Percentiles rank a stretch among this genome's conserved stretches.
phyloP scores from a whole-genome alignment of 2,329 filamentous ascomycete genomes.

The Apiospora rasikravindrae region DNA sequence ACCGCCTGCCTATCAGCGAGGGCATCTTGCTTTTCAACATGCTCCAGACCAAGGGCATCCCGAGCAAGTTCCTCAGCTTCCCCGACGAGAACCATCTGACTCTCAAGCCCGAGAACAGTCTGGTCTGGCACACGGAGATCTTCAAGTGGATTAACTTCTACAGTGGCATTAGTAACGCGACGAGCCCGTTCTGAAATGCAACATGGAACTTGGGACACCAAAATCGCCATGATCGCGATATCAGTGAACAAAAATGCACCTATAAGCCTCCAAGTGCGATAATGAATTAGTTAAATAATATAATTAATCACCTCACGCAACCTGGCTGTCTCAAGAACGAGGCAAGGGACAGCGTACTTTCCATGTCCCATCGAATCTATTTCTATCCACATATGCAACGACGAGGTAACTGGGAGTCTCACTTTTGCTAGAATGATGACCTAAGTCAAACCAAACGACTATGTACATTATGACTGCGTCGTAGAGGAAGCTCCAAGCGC shows the following conservation, averaged over 20 bases:
- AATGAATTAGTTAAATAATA: not conserved
- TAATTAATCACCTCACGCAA: not conserved
- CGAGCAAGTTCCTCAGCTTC: constrained; percentile 71
- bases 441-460: too few relatives aligned
- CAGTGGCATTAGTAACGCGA: constrained; percentile 37
- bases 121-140: constrained; percentile 72
- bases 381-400: too few relatives aligned
- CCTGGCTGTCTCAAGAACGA: not conserved
- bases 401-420: too few relatives aligned
- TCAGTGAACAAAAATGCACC: not conserved
- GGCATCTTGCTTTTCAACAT: constrained; percentile 73
- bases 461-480: too few relatives aligned
- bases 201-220: not conserved
- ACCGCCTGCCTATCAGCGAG: constrained; percentile 69
- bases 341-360: not conserved
- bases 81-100: constrained; percentile 79
- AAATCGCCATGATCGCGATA: too few relatives aligned
- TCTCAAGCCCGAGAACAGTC: constrained; percentile 69
- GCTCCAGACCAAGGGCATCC: constrained; percentile 66
- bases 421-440: too few relatives aligned
- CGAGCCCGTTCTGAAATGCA: constrained; percentile 33
- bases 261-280: not conserved
- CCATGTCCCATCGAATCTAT: accelerated
- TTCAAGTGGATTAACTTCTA: constrained; percentile 71
- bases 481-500: too few relatives aligned